Conservation (phyloP, 306 rosid genomes). For the Fagus sylvatica region DNA sequence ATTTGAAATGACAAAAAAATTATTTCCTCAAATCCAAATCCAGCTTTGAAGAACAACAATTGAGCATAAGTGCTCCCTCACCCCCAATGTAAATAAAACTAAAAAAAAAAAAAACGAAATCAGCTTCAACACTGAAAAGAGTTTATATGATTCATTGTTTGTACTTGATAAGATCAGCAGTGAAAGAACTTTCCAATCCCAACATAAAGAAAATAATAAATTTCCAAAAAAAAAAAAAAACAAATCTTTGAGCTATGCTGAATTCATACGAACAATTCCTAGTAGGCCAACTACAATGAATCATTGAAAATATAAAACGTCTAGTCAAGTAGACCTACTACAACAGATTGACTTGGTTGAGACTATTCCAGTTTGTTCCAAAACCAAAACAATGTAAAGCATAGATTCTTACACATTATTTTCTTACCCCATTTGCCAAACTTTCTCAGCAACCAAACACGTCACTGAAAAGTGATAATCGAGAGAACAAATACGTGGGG, state of each 20-base stretch:
- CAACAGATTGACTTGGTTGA: background rate
- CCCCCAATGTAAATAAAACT: too few relatives aligned
- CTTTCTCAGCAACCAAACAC: conserved; percentile 24
- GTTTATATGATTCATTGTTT: too few relatives aligned
- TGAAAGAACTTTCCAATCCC: too few relatives aligned
- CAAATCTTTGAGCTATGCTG: background rate
- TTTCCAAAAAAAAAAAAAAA: background rate
- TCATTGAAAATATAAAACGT: background rate
- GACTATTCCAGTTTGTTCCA: background rate
- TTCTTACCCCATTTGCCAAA: conserved; percentile 6
- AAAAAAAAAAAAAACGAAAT: too few relatives aligned
- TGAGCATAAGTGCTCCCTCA: too few relatives aligned
- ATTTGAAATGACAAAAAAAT: background rate
- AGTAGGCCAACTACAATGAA: background rate
- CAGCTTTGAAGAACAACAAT: too few relatives aligned
- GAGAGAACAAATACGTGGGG: background rate
- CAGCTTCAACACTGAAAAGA: too few relatives aligned
- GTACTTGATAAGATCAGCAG: too few relatives aligned
- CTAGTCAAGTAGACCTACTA: background rate
- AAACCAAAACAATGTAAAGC: background rate
- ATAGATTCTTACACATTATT: background rate
- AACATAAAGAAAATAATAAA: too few relatives aligned
- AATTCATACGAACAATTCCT: background rate
- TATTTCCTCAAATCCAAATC: too few relatives aligned
- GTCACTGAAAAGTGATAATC: conserved; percentile 19